Evolutionary conservation across 768 basidiomycete species (phyloP).

Genomic region (Nidularia pulvinata): DNA sequence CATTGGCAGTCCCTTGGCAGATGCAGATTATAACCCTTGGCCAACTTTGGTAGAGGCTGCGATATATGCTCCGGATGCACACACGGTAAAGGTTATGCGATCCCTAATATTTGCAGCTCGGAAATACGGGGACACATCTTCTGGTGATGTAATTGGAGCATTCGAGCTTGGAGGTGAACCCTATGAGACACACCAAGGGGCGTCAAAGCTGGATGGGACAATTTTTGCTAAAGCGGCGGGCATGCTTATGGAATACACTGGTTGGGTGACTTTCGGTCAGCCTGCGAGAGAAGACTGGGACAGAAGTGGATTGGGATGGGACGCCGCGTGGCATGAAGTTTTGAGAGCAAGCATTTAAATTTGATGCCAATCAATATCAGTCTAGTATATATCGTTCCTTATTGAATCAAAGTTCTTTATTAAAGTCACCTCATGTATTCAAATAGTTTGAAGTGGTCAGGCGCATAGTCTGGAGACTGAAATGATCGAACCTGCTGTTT

Average conservation of each 20-base stretch:
- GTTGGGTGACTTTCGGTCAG: slow-evolving; percentile 57
- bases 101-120: slow-evolving; percentile 46
- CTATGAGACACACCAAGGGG: slow-evolving; percentile 45
- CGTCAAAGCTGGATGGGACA: slow-evolving; percentile 47
- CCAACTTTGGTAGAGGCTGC: slow-evolving; percentile 40
- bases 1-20: slow-evolving; percentile 30
- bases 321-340: slow-evolving; percentile 48
- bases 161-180: slow-evolving; percentile 23
- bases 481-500: no score
- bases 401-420: no score
- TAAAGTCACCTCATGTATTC: no score
- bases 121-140: slow-evolving; percentile 39
- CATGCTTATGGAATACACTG: slow-evolving; percentile 50
- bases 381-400: no score
- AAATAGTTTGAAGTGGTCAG: no score
- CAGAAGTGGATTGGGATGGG: slow-evolving; percentile 57
- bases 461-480: no score
- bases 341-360: no score
- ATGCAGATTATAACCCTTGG: slow-evolving; percentile 51
- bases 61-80: slow-evolving; percentile 50
- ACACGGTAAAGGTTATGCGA: slow-evolving; percentile 48
- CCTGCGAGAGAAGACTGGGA: slow-evolving; percentile 49
- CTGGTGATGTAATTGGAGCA: slow-evolving; percentile 40
- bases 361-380: no score
- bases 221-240: slow-evolving; percentile 59